A percentile compares a stretch with the other conserved stretches of the same genome.
These are phyloP conservation scores for Cystobasidium slooffiae DNA, from an alignment of 1,284 basidiomycete species.

Conservation along the genomic window DNA sequence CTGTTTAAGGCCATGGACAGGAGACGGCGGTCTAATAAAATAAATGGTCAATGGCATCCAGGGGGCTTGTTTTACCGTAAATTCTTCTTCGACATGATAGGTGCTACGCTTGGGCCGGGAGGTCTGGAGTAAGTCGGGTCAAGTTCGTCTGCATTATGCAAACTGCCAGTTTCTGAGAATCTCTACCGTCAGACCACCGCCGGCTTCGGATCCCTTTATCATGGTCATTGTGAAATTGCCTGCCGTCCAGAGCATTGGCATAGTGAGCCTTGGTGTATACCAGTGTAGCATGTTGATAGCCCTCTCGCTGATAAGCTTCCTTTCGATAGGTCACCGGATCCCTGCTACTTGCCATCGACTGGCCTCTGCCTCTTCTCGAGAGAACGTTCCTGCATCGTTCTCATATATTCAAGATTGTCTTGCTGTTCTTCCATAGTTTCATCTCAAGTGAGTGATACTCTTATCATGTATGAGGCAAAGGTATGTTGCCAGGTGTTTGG, in stretches of 20 bases:
- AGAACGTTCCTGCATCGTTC: constrained; percentile 34
- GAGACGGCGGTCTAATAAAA: too few species aligned
- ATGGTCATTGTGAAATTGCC: constrained; percentile 74
- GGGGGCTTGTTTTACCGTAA: constrained; percentile 78
- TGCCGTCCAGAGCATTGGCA: constrained; percentile 68
- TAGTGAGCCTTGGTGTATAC: constrained; percentile 55
- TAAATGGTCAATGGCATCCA: too few species aligned
- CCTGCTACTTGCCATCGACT: constrained; percentile 67
- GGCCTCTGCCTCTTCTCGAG: constrained; percentile 48
- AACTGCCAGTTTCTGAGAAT: constrained; percentile 53
- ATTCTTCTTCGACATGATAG: constrained; percentile 77
- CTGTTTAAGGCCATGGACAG: background rate
- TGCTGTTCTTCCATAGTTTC: constrained; percentile 45
- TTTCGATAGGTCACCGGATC: constrained; percentile 61
- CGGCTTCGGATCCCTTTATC: constrained; percentile 68
- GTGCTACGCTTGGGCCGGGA: constrained; percentile 63
- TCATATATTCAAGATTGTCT: constrained; percentile 13
- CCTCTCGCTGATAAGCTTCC: background rate
- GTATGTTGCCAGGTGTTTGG: background rate
- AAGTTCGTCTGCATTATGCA: background rate
- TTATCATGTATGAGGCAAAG: background rate
- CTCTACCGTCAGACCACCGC: constrained; percentile 62
- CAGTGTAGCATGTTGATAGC: background rate
- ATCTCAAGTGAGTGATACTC: constrained; percentile 40
- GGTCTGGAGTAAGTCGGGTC: constrained; percentile 71